Percentiles rank a stretch among this genome's conserved stretches.
phyloP scores from a whole-genome alignment of 2,329 filamentous ascomycete genomes.

The Cladosporium sp. region DNA sequence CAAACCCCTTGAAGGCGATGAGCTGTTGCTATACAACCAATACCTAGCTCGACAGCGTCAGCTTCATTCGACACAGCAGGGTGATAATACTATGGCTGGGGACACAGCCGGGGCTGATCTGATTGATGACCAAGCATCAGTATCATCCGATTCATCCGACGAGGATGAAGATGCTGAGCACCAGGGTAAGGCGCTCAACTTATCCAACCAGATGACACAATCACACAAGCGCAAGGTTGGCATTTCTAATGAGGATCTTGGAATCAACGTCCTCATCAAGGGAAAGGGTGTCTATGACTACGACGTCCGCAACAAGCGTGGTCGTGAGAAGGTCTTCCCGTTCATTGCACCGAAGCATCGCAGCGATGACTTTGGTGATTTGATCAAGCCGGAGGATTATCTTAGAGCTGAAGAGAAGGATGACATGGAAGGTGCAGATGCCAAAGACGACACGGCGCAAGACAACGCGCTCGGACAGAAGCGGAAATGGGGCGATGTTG shows the following conservation, averaged over 20 bases:
- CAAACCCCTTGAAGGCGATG: conserved; percentile 70
- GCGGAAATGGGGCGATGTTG: conserved; percentile 81
- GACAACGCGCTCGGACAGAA: conserved; percentile 70
- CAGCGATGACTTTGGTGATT: conserved; percentile 86
- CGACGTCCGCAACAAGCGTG: conserved; percentile 84
- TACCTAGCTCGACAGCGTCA: conserved; percentile 86
- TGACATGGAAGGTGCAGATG: conserved; percentile 62
- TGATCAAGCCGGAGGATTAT: conserved; percentile 91
- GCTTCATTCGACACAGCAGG: conserved; percentile 75
- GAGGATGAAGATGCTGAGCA: conserved; percentile 87
- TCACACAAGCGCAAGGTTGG: conserved; percentile 75
- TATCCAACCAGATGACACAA: conserved; percentile 79
- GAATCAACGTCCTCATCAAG: conserved; percentile 83
- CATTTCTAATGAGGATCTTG: conserved; percentile 82
- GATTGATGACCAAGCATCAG: conserved; percentile 66
- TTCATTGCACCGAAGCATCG: conserved; percentile 74
- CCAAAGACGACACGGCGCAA: conserved; percentile 48
- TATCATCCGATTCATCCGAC: conserved; percentile 79
- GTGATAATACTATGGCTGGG: conserved; percentile 62
- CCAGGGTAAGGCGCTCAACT: conserved; percentile 85
- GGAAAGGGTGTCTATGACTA: conserved; percentile 84
- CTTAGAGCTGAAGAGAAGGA: conserved; percentile 88
- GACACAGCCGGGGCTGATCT: conserved; percentile 60
- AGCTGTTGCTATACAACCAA: conserved; percentile 80
- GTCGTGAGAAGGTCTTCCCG: conserved; percentile 87